A percentile compares a stretch with the other conserved stretches of the same genome.
Evolutionary conservation across 176 grass and related monocot genomes (phyloP).

Genomic region (Oryza glumipatula): DNA sequence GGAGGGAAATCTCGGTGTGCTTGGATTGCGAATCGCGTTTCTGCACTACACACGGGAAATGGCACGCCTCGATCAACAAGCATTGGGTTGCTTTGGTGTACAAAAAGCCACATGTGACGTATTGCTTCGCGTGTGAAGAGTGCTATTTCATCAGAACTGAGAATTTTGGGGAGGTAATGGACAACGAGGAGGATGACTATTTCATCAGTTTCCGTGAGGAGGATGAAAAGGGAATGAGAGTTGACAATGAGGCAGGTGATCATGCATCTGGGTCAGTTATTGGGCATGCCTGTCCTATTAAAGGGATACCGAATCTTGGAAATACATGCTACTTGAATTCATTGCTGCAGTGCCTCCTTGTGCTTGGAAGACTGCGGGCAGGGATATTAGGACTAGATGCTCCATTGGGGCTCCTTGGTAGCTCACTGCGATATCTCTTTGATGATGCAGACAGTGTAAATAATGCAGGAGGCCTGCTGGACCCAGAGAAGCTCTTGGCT

Average conservation of each 20-base stretch:
- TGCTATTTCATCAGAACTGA: not conserved
- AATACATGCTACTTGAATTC: slow-evolving; percentile 84
- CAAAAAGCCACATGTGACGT: not conserved
- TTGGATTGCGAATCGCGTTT: slow-evolving; percentile 52
- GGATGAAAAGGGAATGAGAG: not conserved
- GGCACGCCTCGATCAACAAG: not conserved
- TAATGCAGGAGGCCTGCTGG: slow-evolving; percentile 31
- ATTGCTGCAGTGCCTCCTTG: slow-evolving; percentile 80
- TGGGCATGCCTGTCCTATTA: slow-evolving; percentile 43
- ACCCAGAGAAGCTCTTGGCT: slow-evolving; percentile 48
- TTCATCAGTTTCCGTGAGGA: not conserved
- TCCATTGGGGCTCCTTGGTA: slow-evolving; percentile 39
- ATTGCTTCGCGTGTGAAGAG: not conserved
- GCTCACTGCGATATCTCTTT: slow-evolving; percentile 56
- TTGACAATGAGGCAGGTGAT: not conserved
- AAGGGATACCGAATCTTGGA: slow-evolving; percentile 65
- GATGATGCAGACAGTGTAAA: slow-evolving; percentile 32
- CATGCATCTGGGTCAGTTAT: not conserved
- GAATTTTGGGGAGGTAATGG: not conserved
- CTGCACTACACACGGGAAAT: slow-evolving; percentile 43
- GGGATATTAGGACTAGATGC: slow-evolving; percentile 45
- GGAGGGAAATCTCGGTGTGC: slow-evolving; percentile 59
- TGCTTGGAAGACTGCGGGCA: slow-evolving; percentile 52
- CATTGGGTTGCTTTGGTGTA: slow-evolving; percentile 26
- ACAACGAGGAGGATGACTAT: not conserved